These are phyloP conservation scores for Nasturtium officinale DNA, from an alignment of 345 rosid genomes.

Conservation along the genomic window DNA sequence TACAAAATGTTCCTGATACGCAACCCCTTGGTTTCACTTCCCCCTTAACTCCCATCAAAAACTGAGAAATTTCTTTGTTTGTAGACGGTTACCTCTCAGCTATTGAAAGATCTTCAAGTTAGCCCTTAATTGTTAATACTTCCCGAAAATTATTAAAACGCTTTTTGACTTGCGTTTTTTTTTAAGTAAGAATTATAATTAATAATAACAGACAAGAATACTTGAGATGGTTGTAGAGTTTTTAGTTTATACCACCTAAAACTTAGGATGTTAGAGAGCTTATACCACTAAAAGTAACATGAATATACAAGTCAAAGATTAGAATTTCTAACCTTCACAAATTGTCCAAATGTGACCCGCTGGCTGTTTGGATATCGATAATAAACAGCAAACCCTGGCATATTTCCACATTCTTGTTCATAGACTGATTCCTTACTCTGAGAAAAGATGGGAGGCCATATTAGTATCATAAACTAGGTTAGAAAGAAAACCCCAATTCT, in stretches of 20 bases:
- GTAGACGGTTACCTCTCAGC: conserved; percentile 15
- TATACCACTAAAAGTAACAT: conserved; percentile 4
- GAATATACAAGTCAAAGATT: conserved; percentile 5
- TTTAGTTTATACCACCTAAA: neutral
- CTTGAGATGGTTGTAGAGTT: neutral
- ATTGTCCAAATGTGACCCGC: conserved; percentile 97
- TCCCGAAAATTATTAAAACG: conserved; percentile 12
- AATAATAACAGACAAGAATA: conserved; percentile 17
- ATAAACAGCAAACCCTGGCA: conserved; percentile 99
- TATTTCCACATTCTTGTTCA: conserved; percentile 95
- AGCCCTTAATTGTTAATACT: conserved; percentile 17
- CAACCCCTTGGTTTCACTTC: neutral
- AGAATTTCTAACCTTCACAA: conserved; percentile 77
- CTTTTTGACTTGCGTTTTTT: neutral
- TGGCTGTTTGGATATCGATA: conserved; percentile 95
- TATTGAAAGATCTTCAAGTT: conserved; percentile 1
- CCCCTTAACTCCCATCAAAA: conserved; percentile 18
- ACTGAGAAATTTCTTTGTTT: neutral
- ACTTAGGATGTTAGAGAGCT: conserved; percentile 2
- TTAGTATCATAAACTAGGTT: conserved; percentile 25
- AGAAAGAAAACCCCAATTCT: conserved; percentile 1
- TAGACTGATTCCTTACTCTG: conserved; percentile 96
- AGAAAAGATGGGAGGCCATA: conserved; percentile 33
- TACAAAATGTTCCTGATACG: neutral
- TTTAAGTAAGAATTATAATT: conserved; percentile 8